Evolutionary conservation across 75 land plant species (phyloP).

Genomic region (Cryptomeria japonica): DNA sequence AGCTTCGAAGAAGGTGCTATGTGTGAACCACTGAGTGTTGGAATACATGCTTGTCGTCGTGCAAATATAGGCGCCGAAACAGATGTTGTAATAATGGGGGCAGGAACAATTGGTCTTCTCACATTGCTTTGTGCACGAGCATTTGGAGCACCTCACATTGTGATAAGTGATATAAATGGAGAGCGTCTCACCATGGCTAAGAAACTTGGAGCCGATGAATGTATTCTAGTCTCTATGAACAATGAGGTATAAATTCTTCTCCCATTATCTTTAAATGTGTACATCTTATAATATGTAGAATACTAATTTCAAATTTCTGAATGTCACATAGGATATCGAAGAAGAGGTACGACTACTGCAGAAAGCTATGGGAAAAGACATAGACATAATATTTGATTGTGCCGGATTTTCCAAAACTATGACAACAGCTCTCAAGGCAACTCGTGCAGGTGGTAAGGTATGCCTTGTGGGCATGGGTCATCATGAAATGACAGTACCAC

Average conservation of each 20-base stretch:
- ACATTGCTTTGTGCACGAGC: conserved; percentile 84
- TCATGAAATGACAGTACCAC: conserved; percentile 73
- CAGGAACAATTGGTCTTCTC: conserved; percentile 92
- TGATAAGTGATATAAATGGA: conserved; percentile 74
- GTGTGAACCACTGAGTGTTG: conserved; percentile 99
- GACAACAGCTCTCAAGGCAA: conserved; percentile 82
- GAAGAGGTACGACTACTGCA: conserved; percentile 57
- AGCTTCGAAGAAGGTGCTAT: conserved; percentile 96
- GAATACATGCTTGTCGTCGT: conserved; percentile 84
- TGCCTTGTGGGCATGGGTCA: conserved; percentile 94
- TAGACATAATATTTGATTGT: conserved; percentile 86
- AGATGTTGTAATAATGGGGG: conserved; percentile 74
- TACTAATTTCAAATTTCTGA: neutral
- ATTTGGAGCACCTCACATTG: conserved; percentile 74
- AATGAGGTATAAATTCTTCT: neutral
- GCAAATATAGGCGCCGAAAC: conserved; percentile 73
- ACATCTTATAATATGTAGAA: neutral
- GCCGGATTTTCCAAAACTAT: conserved; percentile 86
- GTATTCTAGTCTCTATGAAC: conserved; percentile 59
- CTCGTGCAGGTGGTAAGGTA: conserved; percentile 79
- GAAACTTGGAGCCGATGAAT: conserved; percentile 70
- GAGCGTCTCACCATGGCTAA: conserved; percentile 72
- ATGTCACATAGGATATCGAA: conserved; percentile 52
- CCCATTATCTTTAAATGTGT: neutral
- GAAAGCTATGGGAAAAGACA: conserved; percentile 54